A percentile compares a stretch with the other conserved stretches of the same genome.
Conservation (phyloP, 495 filamentous ascomycete species). For the Collariella sp. region DNA sequence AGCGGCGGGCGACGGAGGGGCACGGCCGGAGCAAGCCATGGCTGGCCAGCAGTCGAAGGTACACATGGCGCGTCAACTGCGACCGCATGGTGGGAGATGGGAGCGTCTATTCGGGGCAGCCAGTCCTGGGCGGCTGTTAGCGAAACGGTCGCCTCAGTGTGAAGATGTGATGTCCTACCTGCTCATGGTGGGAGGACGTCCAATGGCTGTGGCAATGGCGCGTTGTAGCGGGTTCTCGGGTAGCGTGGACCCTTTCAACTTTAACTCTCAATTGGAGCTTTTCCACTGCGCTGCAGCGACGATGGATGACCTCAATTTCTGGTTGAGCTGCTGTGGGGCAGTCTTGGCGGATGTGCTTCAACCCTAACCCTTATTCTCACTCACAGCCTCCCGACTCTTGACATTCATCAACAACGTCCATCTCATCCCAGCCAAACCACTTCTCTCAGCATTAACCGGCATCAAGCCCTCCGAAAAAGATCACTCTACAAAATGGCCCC, state of each 20-base stretch:
- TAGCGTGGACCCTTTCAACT: not conserved
- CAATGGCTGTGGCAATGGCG: constrained; percentile 16
- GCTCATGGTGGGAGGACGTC: constrained; percentile 18
- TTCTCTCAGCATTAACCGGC: not conserved
- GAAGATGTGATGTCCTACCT: constrained; percentile 7
- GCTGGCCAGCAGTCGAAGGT: constrained; percentile 59
- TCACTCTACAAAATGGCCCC: constrained; percentile 24
- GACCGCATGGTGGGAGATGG: constrained; percentile 59
- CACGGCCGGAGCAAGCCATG: constrained; percentile 42
- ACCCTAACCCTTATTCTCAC: constrained; percentile 5
- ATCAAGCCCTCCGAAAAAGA: not conserved
- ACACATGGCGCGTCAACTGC: constrained; percentile 67
- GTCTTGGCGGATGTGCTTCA: not conserved
- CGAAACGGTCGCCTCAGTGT: not conserved
- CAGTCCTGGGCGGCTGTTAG: constrained; percentile 6
- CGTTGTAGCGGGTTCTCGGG: not conserved
- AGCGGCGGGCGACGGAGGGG: constrained; percentile 16
- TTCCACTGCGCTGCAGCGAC: not conserved
- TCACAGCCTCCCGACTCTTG: not conserved
- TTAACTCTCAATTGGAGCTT: not conserved
- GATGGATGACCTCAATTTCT: constrained; percentile 25
- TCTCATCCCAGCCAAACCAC: not conserved
- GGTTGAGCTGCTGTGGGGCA: constrained; percentile 12
- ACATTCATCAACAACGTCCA: not conserved
- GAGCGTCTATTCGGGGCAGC: constrained; percentile 17